Percentiles rank a stretch among this genome's conserved stretches.
Evolutionary conservation across 768 basidiomycete species (phyloP).

Genomic region (Xerocomellus chrysenteron): DNA sequence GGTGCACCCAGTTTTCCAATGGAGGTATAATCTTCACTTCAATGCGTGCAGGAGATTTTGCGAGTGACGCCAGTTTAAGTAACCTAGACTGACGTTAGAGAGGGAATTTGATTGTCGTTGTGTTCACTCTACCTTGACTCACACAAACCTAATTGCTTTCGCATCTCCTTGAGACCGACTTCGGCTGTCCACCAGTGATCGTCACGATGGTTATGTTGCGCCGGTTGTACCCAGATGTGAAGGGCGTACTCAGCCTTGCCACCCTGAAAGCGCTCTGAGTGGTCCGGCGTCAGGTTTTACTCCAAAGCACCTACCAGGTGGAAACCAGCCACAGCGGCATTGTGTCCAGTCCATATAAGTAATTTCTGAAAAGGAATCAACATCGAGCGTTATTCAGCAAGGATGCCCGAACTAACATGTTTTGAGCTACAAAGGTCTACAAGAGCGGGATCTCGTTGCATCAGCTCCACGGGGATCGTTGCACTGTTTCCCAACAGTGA

Average conservation of each 20-base stretch:
- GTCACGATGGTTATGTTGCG: constrained; percentile 28
- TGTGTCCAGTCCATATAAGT: constrained; percentile 22
- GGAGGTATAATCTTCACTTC: constrained; percentile 39
- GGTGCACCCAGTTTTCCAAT: constrained; percentile 51
- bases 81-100: constrained; percentile 27
- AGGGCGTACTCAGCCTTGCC: constrained; percentile 36
- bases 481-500: constrained; percentile 31
- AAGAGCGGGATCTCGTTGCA: constrained; percentile 43
- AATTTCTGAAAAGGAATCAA: constrained; percentile 10
- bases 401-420: constrained; percentile 11
- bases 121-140: constrained; percentile 38
- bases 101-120: background rate
- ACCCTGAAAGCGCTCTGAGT: constrained; percentile 32
- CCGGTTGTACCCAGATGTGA: constrained; percentile 25
- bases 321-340: constrained; percentile 21
- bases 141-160: constrained; percentile 26
- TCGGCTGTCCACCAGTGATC: constrained; percentile 36
- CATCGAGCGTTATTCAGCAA: background rate
- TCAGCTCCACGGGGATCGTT: constrained; percentile 38
- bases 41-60: constrained; percentile 34
- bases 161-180: constrained; percentile 35
- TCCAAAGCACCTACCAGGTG: constrained; percentile 18
- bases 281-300: background rate
- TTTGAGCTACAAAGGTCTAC: constrained; percentile 26
- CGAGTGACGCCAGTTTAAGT: constrained; percentile 38